These are phyloP conservation scores for Xylariales sp. DNA, from an alignment of 2,329 filamentous ascomycete genomes.

Conservation along the genomic window DNA sequence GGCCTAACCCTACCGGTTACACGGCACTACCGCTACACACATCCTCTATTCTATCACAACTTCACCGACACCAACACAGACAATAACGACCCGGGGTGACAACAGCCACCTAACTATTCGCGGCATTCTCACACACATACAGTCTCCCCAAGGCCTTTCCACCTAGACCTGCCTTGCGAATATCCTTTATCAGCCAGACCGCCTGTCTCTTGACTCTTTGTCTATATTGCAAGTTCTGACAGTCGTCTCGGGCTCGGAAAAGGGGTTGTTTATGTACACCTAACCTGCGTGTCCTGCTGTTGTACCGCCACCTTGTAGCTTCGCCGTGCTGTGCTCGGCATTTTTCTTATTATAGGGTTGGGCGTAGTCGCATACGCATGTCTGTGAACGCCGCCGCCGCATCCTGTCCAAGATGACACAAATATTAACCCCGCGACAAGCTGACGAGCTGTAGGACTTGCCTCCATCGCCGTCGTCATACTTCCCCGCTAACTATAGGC, in stretches of 20 bases:
- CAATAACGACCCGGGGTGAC: too few relatives aligned
- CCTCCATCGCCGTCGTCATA: background rate
- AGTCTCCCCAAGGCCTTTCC: background rate
- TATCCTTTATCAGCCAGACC: background rate
- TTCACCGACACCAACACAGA: background rate
- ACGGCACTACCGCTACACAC: background rate
- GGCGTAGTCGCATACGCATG: conserved; percentile 6
- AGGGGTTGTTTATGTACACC: conserved; percentile 17
- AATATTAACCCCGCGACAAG: conserved; percentile 50
- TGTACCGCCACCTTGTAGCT: background rate
- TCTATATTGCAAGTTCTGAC: background rate
- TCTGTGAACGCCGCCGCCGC: conserved; percentile 5
- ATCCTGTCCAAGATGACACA: conserved; percentile 45
- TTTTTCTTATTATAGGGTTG: background rate
- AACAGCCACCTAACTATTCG: background rate
- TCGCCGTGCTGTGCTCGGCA: conserved; percentile 16
- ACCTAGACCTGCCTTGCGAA: background rate
- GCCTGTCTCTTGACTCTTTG: conserved; percentile 15
- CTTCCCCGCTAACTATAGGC: conserved; percentile 13
- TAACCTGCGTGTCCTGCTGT: background rate
- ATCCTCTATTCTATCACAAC: background rate
- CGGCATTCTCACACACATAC: background rate
- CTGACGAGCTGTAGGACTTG: conserved; percentile 49
- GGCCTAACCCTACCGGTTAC: background rate
- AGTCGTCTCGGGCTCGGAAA: background rate